Conservation (phyloP, 208 protist species). For the Acanthamoeba triangularis region DNA sequence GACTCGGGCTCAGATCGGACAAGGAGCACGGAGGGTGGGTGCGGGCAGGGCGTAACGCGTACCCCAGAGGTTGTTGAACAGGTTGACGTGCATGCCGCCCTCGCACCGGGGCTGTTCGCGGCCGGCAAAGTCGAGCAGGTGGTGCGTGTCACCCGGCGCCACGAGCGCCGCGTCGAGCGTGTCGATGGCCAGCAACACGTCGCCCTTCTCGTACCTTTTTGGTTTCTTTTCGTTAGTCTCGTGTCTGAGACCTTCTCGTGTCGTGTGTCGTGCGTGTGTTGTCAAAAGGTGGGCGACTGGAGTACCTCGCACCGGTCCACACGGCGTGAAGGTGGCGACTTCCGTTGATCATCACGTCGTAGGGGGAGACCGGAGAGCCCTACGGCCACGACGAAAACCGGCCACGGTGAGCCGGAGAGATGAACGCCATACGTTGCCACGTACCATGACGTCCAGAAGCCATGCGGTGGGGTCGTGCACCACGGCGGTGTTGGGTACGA, state of each 20-base stretch:
- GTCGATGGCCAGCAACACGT: conserved; percentile 18
- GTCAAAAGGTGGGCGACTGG: neutral
- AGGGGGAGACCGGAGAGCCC: neutral
- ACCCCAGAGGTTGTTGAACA: conserved; percentile 51
- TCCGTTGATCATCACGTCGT: conserved; percentile 25
- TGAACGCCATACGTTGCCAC: neutral
- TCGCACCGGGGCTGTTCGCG: neutral
- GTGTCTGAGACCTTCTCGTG: too few relatives aligned
- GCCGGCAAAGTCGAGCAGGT: conserved; percentile 5
- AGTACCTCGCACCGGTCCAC: neutral
- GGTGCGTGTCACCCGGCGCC: conserved; percentile 2
- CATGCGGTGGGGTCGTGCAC: neutral
- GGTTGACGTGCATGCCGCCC: conserved; percentile 28
- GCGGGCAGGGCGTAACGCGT: neutral
- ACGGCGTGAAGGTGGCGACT: conserved; percentile 9
- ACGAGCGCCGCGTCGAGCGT: conserved; percentile 1
- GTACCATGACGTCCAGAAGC: neutral
- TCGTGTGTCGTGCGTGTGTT: too few relatives aligned
- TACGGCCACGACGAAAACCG: neutral
- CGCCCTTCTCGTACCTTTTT: neutral
- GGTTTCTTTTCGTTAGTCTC: too few relatives aligned
- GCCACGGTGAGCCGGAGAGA: neutral
- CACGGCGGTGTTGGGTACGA: neutral
- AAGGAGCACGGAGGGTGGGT: neutral
- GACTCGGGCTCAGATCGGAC: too few relatives aligned